phyloP scores from a whole-genome alignment of 2,329 filamentous ascomycete genomes.

The Epichloe gansuensis region DNA sequence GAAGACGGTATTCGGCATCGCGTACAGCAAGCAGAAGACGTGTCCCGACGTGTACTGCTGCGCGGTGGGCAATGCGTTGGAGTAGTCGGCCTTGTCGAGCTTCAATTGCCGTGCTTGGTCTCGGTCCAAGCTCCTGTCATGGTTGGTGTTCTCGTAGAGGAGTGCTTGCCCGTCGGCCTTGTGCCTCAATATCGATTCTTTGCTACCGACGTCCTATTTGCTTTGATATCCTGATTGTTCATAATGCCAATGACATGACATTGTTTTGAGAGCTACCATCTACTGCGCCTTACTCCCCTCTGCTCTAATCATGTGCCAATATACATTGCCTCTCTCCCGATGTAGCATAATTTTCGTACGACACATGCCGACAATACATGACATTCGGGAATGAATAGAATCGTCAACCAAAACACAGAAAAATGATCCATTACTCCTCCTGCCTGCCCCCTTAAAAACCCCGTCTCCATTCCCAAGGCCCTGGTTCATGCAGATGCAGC shows the following conservation, averaged over 20 bases:
- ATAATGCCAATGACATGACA: too few species aligned
- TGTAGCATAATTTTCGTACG: neutral
- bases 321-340: neutral
- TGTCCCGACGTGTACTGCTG: slow-evolving; percentile 63
- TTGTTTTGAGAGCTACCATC: neutral
- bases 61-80: slow-evolving; percentile 50
- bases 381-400: neutral
- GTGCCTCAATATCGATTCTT: slow-evolving; percentile 21
- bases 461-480: neutral
- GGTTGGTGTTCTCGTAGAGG: slow-evolving; percentile 64
- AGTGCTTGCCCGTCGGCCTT: slow-evolving; percentile 49
- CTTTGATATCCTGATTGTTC: slow-evolving; percentile 18
- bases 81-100: slow-evolving; percentile 35
- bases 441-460: neutral
- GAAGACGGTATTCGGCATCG: slow-evolving; percentile 55
- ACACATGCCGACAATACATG: neutral
- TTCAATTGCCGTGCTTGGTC: slow-evolving; percentile 31
- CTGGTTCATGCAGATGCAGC: neutral
- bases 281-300: neutral
- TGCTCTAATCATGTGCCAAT: neutral
- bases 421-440: neutral
- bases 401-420: neutral
- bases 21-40: slow-evolving; percentile 49
- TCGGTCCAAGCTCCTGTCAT: slow-evolving; percentile 59
- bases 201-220: slow-evolving; percentile 29